phyloP scores from a whole-genome alignment of 768 basidiomycete species.

The Tylopilus sp. region DNA sequence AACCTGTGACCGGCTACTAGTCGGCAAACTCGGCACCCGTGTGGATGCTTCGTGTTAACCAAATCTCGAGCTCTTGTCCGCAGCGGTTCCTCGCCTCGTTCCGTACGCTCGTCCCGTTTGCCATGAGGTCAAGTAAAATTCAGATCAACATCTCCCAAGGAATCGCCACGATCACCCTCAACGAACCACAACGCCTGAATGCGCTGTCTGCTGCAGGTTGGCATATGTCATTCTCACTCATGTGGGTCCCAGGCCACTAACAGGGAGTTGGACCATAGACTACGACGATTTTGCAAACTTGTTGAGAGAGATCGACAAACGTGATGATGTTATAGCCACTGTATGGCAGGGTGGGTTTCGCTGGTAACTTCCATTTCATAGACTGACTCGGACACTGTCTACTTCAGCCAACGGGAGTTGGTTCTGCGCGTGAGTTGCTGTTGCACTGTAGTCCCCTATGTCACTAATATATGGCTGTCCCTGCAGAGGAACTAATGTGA shows the following conservation, averaged over 20 bases:
- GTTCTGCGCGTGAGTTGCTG: conserved; percentile 64
- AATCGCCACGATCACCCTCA: conserved; percentile 68
- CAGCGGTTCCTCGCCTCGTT: not conserved
- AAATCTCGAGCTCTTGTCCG: too few relatives aligned
- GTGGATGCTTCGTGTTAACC: too few relatives aligned
- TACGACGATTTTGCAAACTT: conserved; percentile 59
- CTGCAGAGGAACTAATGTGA: conserved; percentile 59
- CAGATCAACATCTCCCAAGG: conserved; percentile 47
- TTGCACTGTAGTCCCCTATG: not conserved
- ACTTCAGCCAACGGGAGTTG: conserved; percentile 57
- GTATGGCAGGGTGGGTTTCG: conserved; percentile 56
- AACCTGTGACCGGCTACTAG: too few relatives aligned
- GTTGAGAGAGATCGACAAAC: conserved; percentile 54
- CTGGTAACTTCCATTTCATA: not conserved
- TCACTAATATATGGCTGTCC: not conserved
- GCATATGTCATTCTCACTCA: not conserved
- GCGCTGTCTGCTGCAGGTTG: conserved; percentile 51
- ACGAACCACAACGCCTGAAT: conserved; percentile 57
- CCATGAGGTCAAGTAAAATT: conserved; percentile 42
- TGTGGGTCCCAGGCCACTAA: not conserved
- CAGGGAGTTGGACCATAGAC: conserved; percentile 37
- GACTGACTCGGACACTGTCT: not conserved
- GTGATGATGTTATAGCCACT: conserved; percentile 61
- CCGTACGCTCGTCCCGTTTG: conserved; percentile 5
- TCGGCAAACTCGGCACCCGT: too few relatives aligned